Base-by-base conservation (phyloP, 495 filamentous ascomycete species). In the Aspergillus olivimuriae region DNA sequence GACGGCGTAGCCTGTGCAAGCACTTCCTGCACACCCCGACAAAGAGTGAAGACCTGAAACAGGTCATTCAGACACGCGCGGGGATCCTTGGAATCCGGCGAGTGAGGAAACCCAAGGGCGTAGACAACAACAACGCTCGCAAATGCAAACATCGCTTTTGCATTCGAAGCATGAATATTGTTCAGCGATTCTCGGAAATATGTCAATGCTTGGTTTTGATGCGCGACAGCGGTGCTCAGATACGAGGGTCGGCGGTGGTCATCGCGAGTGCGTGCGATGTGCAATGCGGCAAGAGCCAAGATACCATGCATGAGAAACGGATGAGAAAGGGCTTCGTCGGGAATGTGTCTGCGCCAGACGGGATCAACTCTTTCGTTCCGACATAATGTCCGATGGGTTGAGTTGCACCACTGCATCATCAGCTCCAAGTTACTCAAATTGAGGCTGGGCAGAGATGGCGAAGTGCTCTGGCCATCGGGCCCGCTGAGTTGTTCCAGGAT, bases 281-380 rank as follows among this genome's bases (percentile, higher is more conserved):
- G 73, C 2, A 75, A 54, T 3, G 73, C 63, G 3, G 72, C 66
- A 6, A 76, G 51, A 7, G 72, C 70, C 11, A 76, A 50, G 26
- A 76, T 66, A n/a, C 72, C 72, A 40, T 74, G 70, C 70, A 76
- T 72, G 5, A 76, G 55, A 34, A 73, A 74, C 2, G 65, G 65
- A 23, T 76, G 61, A 0, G 60, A 52, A 20, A 76, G 62, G 0
- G 67, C 73, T 43, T 74, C 63, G 44, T 72, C 62, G 7, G 70
- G 66, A 1, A 71, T 69, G 23, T 51, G 39, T 16, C 46, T 48
- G n/a, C 62, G 61, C 71, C 74, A 76, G 51, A 78, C 52, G 10
- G 35, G 35, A 32, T 69, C 58, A 2, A 60, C 67, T 18, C 35
- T 49, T 5, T 59, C 51, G 41, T 56, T 48, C 12, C 66, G 65